A percentile compares a stretch with the other conserved stretches of the same genome.
phyloP scores from a whole-genome alignment of 2,329 filamentous ascomycete genomes.

The Apiospora sp. region DNA sequence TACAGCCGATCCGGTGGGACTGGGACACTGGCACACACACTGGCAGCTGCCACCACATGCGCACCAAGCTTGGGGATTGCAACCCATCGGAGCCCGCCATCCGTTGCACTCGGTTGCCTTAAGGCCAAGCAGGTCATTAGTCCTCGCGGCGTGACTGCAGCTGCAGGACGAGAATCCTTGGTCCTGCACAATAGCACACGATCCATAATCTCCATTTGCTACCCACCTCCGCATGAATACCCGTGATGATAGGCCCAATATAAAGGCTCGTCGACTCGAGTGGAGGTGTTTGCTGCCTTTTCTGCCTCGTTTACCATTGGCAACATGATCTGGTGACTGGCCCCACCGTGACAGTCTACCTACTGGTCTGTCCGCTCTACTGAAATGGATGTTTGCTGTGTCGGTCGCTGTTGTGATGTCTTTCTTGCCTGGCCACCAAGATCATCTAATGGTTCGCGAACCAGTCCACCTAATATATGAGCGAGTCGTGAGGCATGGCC shows the following conservation, averaged over 20 bases:
- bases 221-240: neutral
- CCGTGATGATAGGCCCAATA: neutral
- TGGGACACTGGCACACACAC: neutral
- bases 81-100: neutral
- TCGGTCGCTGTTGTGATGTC: neutral
- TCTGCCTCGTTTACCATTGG: neutral
- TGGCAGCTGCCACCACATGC: conserved; percentile 16
- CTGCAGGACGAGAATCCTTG: conserved; percentile 3
- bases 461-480: neutral
- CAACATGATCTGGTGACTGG: neutral
- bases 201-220: neutral
- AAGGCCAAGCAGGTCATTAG: neutral
- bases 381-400: neutral
- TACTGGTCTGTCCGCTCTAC: neutral
- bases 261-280: neutral
- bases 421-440: neutral
- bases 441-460: neutral
- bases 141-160: neutral
- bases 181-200: neutral
- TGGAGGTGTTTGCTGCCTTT: conserved; percentile 10
- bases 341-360: neutral
- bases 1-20: conserved; percentile 20
- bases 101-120: conserved; percentile 3
- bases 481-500: neutral
- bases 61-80: neutral